phyloP scores from a whole-genome alignment of 306 rosid species.

The Vachellia pachyceras region DNA sequence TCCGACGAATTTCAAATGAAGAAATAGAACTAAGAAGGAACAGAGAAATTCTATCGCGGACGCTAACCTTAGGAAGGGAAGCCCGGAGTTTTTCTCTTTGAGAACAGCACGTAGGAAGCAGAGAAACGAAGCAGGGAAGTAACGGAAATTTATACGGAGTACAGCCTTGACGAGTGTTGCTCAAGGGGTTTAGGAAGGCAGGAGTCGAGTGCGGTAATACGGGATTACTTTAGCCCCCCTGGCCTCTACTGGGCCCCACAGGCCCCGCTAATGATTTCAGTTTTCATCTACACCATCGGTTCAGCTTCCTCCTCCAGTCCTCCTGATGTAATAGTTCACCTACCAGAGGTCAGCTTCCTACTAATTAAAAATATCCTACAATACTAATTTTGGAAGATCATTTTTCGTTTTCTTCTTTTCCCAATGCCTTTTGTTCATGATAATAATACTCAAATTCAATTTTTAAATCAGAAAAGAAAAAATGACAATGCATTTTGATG shows the following conservation, averaged over 20 bases:
- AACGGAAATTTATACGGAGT: not conserved
- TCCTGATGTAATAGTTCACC: not conserved
- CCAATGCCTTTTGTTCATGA: too few relatives aligned
- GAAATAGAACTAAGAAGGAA: not conserved
- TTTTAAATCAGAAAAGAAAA: too few relatives aligned
- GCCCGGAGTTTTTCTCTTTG: not conserved
- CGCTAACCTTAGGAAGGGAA: slow-evolving; percentile 26
- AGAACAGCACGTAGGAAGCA: not conserved
- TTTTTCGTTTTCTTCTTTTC: too few relatives aligned
- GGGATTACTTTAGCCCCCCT: not conserved
- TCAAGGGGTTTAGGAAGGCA: not conserved
- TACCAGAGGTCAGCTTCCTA: not conserved
- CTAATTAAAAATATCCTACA: not conserved
- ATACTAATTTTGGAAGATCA: not conserved
- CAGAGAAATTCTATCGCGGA: not conserved
- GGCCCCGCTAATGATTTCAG: not conserved
- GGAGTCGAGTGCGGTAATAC: not conserved
- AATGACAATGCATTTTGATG: too few relatives aligned
- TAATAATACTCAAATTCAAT: not conserved
- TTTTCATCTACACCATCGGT: not conserved
- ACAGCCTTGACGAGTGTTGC: too few relatives aligned
- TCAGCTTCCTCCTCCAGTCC: not conserved
- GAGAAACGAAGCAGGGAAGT: not conserved
- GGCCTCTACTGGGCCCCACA: not conserved
- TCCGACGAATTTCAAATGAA: slow-evolving; percentile 20